A percentile compares a stretch with the other conserved stretches of the same genome.
Evolutionary conservation across 805 yeast genomes (phyloP).

Genomic region (Wickerhamiella hasegawae): DNA sequence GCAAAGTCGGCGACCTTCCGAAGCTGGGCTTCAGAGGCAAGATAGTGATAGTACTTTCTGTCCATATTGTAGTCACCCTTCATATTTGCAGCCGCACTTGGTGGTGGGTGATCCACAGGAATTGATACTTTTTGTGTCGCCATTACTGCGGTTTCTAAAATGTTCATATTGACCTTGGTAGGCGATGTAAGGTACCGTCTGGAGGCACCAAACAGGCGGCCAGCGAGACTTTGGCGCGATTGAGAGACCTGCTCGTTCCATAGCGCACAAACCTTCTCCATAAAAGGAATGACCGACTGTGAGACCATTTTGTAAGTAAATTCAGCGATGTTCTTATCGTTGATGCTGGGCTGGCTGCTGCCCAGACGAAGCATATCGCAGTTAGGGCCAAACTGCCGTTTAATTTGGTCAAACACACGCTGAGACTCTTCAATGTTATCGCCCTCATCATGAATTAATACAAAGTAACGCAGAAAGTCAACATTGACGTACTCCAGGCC

Average conservation of each 20-base stretch:
- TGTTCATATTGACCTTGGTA: conserved; percentile 3
- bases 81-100: not conserved
- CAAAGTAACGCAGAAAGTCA: conserved; percentile 40
- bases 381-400: conserved; percentile 22
- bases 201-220: conserved; percentile 53
- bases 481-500: conserved; percentile 52
- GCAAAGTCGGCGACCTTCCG: conserved; percentile 87
- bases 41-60: conserved; percentile 5
- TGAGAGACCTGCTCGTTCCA: conserved; percentile 78
- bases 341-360: conserved; percentile 14
- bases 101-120: not conserved
- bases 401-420: conserved; percentile 26
- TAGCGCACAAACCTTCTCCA: conserved; percentile 61
- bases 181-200: conserved; percentile 32
- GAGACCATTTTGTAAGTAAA: conserved; percentile 33
- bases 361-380: conserved; percentile 16
- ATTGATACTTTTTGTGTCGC: not conserved
- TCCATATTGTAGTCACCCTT: conserved; percentile 2
- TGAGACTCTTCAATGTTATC: conserved; percentile 30
- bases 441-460: conserved; percentile 34
- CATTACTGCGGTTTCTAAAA: conserved; percentile 3
- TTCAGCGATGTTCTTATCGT: conserved; percentile 26
- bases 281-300: conserved; percentile 53
- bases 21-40: conserved; percentile 40
- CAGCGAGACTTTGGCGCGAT: conserved; percentile 62